Base-by-base conservation (phyloP, 768 basidiomycete genomes). In the Gelatoporia subvermispora region DNA sequence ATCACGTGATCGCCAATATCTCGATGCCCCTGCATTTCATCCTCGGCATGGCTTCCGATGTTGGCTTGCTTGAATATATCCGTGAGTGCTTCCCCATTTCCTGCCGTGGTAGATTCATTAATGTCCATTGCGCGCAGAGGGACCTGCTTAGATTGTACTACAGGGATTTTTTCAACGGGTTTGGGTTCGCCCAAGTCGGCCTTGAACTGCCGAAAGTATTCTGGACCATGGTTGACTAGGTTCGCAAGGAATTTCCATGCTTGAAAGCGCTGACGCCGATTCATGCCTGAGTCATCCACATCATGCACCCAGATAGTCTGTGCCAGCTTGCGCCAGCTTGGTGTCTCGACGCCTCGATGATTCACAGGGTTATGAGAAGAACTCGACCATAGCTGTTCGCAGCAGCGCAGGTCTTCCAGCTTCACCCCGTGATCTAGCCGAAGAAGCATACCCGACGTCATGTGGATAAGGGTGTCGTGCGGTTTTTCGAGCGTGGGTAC, bases 381-480 rank as follows among this genome's bases (percentile, higher is more conserved):
- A 34, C 41, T 60, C 20, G 55, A 41, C 71, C 71, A 73, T 11
- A 73, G 53, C 34, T 66, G 51, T 2, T 64, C 43, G 0, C 65
- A 64, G 47, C 65, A 71, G 2, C 55, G 45, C 1, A 74, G 56
- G 48, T 72, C 64, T 0, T 60, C 47, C 0, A 43, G 11, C 5
- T 34, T 49, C 8, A 54, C 47, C 1, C 49, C 51, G 23, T 61
- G 60, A 7, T 42, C 39, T 2, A 72, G 57, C 15, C 54, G 65
- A 20, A 74, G 37, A 17, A 67, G 38, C 0, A 58, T 59, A 0
- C 47, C 68, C 0, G 72, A 63, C 2, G 72, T 71, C 11, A 69
- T 47, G 48, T 72, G 69, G 3, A 62, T 46, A 2, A 72, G 50
- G 1, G 54, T 60, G 0, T 56, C 56, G 3, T 53, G 42, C 1